phyloP scores from a whole-genome alignment of 108 stramenopile genomes.

The Chaetoceros muelleri region DNA sequence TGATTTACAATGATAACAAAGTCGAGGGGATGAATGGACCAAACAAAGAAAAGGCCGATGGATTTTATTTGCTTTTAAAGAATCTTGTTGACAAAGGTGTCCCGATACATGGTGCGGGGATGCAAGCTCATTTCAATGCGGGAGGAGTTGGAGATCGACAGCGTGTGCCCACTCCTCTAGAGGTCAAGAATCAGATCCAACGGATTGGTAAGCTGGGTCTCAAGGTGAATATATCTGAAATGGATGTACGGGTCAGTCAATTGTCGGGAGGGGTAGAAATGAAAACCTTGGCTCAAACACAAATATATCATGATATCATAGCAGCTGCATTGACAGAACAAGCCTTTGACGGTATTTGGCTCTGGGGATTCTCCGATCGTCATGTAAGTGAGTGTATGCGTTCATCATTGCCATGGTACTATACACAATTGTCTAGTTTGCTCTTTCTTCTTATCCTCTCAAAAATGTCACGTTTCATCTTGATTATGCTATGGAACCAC shows the following conservation, averaged over 20 bases:
- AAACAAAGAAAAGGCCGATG: conserved; percentile 67
- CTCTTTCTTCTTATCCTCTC: neutral
- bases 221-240: conserved; percentile 85
- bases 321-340: conserved; percentile 81
- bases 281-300: conserved; percentile 45
- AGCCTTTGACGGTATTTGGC: conserved; percentile 76
- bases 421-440: neutral
- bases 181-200: conserved; percentile 82
- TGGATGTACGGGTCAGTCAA: conserved; percentile 83
- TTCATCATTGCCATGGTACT: too few species aligned
- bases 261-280: conserved; percentile 21
- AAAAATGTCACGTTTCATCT: too few species aligned
- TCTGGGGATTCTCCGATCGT: conserved; percentile 88
- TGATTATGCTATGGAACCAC: too few species aligned
- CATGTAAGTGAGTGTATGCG: too few species aligned
- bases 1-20: conserved; percentile 93
- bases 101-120: conserved; percentile 82
- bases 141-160: conserved; percentile 49
- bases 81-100: conserved; percentile 55
- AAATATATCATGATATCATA: conserved; percentile 79
- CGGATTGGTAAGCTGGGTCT: conserved; percentile 81
- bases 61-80: conserved; percentile 66
- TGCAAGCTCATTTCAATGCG: conserved; percentile 87
- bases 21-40: conserved; percentile 77
- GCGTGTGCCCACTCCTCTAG: conserved; percentile 73